A percentile compares a stretch with the other conserved stretches of the same genome.
Conservation (phyloP, 2,329 filamentous ascomycete species). For the Colletotrichum orbiculare region DNA sequence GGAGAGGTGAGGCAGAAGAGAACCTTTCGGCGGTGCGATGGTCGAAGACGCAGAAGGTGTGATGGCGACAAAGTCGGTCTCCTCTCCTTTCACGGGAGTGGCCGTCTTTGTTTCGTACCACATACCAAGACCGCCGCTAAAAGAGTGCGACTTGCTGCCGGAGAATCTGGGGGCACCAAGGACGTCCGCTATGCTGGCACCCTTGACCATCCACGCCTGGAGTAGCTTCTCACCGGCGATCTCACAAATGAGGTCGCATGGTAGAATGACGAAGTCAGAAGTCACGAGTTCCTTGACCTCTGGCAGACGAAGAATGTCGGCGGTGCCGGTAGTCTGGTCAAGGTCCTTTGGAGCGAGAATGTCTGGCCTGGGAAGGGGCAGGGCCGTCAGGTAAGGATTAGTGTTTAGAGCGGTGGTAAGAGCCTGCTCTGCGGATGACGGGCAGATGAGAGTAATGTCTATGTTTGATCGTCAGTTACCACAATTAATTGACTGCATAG, state of each 20-base stretch:
- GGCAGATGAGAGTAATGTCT: conserved; percentile 74
- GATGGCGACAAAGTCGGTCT: conserved; percentile 91
- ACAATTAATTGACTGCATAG: too few species aligned
- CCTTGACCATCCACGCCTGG: conserved; percentile 91
- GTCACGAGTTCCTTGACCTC: conserved; percentile 84
- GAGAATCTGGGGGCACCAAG: conserved; percentile 60
- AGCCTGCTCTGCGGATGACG: conserved; percentile 72
- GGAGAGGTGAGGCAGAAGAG: conserved; percentile 75
- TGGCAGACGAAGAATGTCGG: conserved; percentile 85
- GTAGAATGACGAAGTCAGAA: conserved; percentile 88
- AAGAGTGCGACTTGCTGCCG: conserved; percentile 51
- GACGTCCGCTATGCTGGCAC: conserved; percentile 74
- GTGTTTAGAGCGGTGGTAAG: conserved; percentile 78
- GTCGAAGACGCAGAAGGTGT: conserved; percentile 71
- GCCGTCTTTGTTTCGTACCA: conserved; percentile 89
- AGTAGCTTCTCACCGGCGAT: conserved; percentile 84
- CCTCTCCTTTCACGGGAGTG: conserved; percentile 84
- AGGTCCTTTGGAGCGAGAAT: conserved; percentile 81
- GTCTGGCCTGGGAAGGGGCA: conserved; percentile 79
- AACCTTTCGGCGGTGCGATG: conserved; percentile 59
- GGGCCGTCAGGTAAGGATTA: conserved; percentile 79
- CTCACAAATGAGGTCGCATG: conserved; percentile 94
- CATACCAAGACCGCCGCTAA: conserved; percentile 85
- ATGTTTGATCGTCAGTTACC: conserved; percentile 39
- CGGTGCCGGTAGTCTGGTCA: conserved; percentile 87